Evolutionary conservation across 2,329 filamentous ascomycete genomes (phyloP), one percentile per base, ranked within the genome.

Genomic region (Pseudocercospora macadamiae): DNA sequence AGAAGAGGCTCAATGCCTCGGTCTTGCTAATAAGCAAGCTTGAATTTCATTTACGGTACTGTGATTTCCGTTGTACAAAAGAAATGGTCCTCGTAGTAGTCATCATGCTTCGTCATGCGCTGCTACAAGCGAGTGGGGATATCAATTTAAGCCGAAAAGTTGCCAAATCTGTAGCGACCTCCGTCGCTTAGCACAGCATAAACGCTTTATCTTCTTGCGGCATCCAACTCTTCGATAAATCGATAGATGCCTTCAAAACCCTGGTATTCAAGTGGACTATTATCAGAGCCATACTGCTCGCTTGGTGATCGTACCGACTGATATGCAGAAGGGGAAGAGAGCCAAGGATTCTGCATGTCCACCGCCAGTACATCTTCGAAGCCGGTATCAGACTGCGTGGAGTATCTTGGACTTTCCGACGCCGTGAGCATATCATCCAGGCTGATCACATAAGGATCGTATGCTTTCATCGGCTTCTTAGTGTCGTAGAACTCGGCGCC

Each of bases 201-300:
- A n/a, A n/a, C n/a, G n/a, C n/a, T n/a, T 64, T 57, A 66, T 66
- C 65, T 73, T 30, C 68, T 57, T 36, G 79, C 79, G 39, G 76
- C 74, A 71, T 88, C 85, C 66, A 86, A 87, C 63, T 87, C 82
- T 65, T 86, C 83, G 59, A 89, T 77, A 68, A 89, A 89, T 51
- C 80, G 79, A 67, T 87, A 86, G 30, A 89, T 88, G 2, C 86
- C 86, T 68, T 89, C 84, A 12, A 86, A 74, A 4, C 85, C 83
- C 61, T 87, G 85, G 62, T 86, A 87, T 52, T 83, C 83, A 10
- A 86, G 77, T 2, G 79, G 79, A 23, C 73, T 75, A 26, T 72
- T 65, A 45, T 68, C 65, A 6, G 64, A 64, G 6, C 54, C 79
- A 12, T 70, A 78, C 9, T 36, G 16, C 45, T 84, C 81, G 63